Evolutionary conservation across 371 early-diverging fungal species (phyloP), one percentile per base, ranked within the genome.

Genomic region (Circinella umbellata): DNA sequence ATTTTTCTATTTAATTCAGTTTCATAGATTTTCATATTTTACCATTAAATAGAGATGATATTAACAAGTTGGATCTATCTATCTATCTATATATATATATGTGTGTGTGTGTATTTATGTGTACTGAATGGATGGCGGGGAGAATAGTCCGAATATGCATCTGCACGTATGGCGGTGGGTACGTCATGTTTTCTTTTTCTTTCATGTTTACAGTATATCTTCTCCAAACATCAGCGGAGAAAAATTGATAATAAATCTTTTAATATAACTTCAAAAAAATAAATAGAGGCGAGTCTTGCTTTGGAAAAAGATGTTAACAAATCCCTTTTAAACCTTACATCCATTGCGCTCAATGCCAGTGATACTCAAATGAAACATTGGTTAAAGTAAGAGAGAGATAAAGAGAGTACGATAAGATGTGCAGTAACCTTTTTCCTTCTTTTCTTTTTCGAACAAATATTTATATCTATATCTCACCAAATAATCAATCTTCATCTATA

Each of bases 261-360:
- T 42, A 39, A 39, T 39, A 39, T 39, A 39, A 39, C 4, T 53
- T 13, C 5, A 53, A 6, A n/a, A 13, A 51, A 14, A 5, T 51
- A 34, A 27, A n/a, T 73, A 74, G 82, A 82, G 64, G 71, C 82
- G 9, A 76, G 76, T 51, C 72, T 82, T 35, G 62, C 66, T 27
- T 66, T 82, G 18, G 82, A 82, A 67, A 82, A 82, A 59, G 88
- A 86, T 69, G 89, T 91, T 59, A 91, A 91, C 80, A 82, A 85
- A 61, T 79, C 86, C 35, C 72, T 90, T 34, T 70, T 91, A 20
- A 84, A 82, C 63, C 80, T 91, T 47, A 82, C 87, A 64, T 71
- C 74, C 35, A 64, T 88, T 36, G 87, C 85, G 14, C 75, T 76
- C 34, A 80, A 84, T 63, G 72, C 83, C 57, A 67, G 76, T 20